A percentile compares a stretch with the other conserved stretches of the same genome.
These are phyloP conservation scores for Diplodia mutila DNA, from an alignment of 2,329 filamentous ascomycete species.

Conservation along the genomic window DNA sequence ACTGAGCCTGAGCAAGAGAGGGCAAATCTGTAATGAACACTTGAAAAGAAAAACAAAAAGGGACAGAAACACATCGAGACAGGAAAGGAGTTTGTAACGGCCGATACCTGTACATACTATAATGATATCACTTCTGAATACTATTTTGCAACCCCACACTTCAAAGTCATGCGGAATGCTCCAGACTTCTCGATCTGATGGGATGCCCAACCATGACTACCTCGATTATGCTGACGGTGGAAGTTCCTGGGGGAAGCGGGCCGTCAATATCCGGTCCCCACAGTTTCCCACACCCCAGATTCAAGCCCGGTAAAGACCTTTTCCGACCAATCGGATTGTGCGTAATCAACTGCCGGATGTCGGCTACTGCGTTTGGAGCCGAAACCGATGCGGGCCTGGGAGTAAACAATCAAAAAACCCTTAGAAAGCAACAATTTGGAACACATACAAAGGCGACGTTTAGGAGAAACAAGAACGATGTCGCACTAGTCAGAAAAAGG, in stretches of 20 bases:
- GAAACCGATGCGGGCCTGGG: not conserved
- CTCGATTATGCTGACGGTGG: not conserved
- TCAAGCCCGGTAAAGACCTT: not conserved
- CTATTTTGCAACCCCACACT: not conserved
- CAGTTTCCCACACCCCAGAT: not conserved
- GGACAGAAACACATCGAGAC: too few relatives aligned
- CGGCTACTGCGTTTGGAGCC: not conserved
- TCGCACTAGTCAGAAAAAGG: not conserved
- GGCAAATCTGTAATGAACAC: not conserved
- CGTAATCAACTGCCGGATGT: constrained; percentile 18
- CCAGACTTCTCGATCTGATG: not conserved
- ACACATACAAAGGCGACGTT: not conserved
- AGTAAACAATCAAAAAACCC: not conserved
- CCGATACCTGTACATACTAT: not conserved
- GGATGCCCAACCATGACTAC: not conserved
- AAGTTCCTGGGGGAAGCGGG: not conserved
- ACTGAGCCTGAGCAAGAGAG: not conserved
- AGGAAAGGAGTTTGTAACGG: not conserved
- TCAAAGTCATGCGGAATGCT: not conserved
- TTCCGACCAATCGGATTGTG: constrained; percentile 5
- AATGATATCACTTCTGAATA: not conserved
- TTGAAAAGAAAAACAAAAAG: not conserved
- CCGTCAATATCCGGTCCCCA: constrained; percentile 8
- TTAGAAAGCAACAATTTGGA: not conserved
- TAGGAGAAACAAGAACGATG: not conserved